Percentiles rank a stretch among this genome's conserved stretches.
These are phyloP conservation scores for Podila minutissima DNA, from an alignment of 192 early-diverging fungal genomes.

Conservation along the genomic window DNA sequence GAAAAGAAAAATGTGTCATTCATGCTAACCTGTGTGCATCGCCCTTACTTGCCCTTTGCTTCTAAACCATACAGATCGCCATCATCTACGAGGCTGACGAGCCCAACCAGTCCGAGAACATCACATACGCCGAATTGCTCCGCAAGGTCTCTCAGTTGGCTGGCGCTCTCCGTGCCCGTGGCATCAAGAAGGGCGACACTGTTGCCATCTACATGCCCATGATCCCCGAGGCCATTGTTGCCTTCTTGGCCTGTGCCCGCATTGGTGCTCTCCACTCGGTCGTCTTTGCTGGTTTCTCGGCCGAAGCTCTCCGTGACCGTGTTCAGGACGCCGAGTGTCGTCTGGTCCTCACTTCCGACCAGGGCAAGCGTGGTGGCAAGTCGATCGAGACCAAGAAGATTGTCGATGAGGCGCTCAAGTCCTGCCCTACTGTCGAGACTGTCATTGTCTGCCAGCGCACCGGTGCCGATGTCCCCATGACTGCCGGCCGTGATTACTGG, in stretches of 20 bases:
- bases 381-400: conserved; percentile 91
- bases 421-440: conserved; percentile 81
- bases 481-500: conserved; percentile 85
- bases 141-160: conserved; percentile 86
- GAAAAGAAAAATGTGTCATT: neutral
- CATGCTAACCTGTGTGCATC: neutral
- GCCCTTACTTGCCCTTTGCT: neutral
- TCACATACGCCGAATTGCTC: conserved; percentile 88
- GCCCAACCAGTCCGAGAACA: conserved; percentile 77
- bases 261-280: conserved; percentile 94
- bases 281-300: conserved; percentile 97
- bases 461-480: conserved; percentile 84
- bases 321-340: conserved; percentile 84
- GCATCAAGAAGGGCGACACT: conserved; percentile 91
- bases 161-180: conserved; percentile 84
- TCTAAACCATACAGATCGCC: conserved; percentile 62
- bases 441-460: conserved; percentile 95
- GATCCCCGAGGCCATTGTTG: conserved; percentile 92
- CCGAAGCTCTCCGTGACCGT: conserved; percentile 92
- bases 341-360: conserved; percentile 93
- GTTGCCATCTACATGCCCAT: conserved; percentile 99
- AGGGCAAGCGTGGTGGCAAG: conserved; percentile 93
- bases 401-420: conserved; percentile 87
- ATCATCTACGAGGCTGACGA: conserved; percentile 93
- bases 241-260: conserved; percentile 95